Evolutionary conservation across 176 grass and related monocot genomes (phyloP).

Genomic region (Triticum turgidum): DNA sequence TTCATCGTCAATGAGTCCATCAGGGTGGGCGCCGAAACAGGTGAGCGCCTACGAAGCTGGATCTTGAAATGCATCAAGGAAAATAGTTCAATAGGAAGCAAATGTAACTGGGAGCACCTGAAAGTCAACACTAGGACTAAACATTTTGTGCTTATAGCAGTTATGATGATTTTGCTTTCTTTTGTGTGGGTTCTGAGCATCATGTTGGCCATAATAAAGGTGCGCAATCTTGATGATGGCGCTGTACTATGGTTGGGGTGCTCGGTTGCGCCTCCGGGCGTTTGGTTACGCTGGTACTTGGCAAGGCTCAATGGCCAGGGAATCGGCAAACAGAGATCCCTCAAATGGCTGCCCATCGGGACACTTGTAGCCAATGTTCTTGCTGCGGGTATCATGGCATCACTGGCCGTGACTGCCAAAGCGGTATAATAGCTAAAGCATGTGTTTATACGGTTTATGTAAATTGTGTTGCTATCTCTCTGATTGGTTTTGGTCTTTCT

Average conservation of each 20-base stretch:
- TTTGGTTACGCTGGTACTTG: conserved; percentile 87
- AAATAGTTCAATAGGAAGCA: conserved; percentile 40
- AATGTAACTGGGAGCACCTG: conserved; percentile 37
- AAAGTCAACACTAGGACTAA: conserved; percentile 51
- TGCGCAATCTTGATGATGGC: conserved; percentile 41
- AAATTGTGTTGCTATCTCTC: not conserved
- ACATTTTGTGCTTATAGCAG: conserved; percentile 38
- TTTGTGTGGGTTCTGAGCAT: conserved; percentile 74
- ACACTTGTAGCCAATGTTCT: conserved; percentile 88
- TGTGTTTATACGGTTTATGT: conserved; percentile 4
- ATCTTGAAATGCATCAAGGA: conserved; percentile 37
- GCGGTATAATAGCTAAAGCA: conserved; percentile 42
- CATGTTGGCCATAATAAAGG: conserved; percentile 51
- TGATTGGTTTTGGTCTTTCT: conserved; percentile 5
- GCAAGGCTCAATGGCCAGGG: conserved; percentile 84
- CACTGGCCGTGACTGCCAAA: conserved; percentile 60
- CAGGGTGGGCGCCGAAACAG: conserved; percentile 68
- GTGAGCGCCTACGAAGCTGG: conserved; percentile 52
- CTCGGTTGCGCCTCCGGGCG: conserved; percentile 73
- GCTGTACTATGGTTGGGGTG: conserved; percentile 76
- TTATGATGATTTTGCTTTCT: conserved; percentile 49
- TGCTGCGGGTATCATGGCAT: conserved; percentile 78
- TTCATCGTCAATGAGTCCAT: conserved; percentile 76
- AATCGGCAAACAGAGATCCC: conserved; percentile 46
- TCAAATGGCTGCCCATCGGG: conserved; percentile 91